These are phyloP conservation scores for Caloboletus inedulis DNA, from an alignment of 1,284 basidiomycete species.

Conservation along the genomic window DNA sequence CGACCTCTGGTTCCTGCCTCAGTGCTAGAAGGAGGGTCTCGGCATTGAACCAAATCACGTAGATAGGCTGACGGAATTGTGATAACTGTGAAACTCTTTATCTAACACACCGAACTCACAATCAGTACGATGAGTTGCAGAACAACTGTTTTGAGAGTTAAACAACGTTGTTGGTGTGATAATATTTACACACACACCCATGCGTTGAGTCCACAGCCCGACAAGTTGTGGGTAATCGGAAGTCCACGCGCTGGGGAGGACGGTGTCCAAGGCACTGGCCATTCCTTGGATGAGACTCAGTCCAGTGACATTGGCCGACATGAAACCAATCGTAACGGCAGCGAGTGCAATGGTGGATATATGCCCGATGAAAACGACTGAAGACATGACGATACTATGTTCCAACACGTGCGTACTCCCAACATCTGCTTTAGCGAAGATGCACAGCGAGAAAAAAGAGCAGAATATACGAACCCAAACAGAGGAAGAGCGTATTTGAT, in stretches of 20 bases:
- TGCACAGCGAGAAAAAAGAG: background rate
- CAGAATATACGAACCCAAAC: conserved; percentile 47
- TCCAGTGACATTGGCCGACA: conserved; percentile 77
- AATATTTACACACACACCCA: conserved; percentile 51
- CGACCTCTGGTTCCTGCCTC: conserved; percentile 85
- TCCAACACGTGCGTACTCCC: conserved; percentile 70
- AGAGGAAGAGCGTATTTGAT: conserved; percentile 67
- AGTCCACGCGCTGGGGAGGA: conserved; percentile 91
- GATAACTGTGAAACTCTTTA: background rate
- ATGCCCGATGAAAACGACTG: conserved; percentile 84
- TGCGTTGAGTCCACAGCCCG: conserved; percentile 88
- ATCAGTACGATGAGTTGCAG: conserved; percentile 60
- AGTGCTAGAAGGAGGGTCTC: conserved; percentile 76
- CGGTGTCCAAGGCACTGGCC: conserved; percentile 81
- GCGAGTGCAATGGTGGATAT: conserved; percentile 80
- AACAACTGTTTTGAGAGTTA: conserved; percentile 46
- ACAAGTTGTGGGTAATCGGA: conserved; percentile 79
- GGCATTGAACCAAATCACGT: conserved; percentile 76
- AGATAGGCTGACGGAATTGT: conserved; percentile 51
- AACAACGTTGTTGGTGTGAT: background rate
- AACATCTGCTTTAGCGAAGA: background rate
- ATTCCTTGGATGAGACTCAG: conserved; percentile 84
- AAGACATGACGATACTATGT: conserved; percentile 69
- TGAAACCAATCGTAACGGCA: conserved; percentile 80
- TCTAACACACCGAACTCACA: conserved; percentile 39